Base-by-base conservation (phyloP, 352 stramenopile species). In the Aphanomyces astaci region DNA sequence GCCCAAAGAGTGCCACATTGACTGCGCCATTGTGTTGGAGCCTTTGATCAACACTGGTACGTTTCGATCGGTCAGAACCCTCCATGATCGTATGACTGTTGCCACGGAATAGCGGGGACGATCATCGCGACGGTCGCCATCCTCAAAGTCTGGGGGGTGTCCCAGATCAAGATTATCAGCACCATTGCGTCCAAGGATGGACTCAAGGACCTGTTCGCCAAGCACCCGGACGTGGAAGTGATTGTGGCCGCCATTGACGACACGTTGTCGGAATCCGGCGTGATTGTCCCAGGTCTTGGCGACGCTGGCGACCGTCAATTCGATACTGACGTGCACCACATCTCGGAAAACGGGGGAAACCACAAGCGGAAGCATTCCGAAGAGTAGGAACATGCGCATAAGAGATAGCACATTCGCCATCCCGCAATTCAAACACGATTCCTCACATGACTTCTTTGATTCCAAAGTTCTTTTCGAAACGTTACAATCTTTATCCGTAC, bases 11-110 rank as follows among this genome's bases (percentile, higher is more conserved):
- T 97, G 94, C 76, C 82, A 90, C 40, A 76, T 82, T 17, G 90
- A 98, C 63, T 87, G 96, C 36, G 96, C 97, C 9, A 98, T 98
- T 68, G 81, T 99, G 27, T 76, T 99, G 32, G 97, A 99, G 78
- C 96, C 96, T 19, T 82, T 98, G 52, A 98, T 99, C 74, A 94
- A 93, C 11, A 98, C 94, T 24, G 86, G 86, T 92, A 71, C n/a
- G n/a, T n/a, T n/a, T n/a, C n/a, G n/a, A n/a, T n/a, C n/a, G n/a
- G n/a, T n/a, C n/a, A n/a, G n/a, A n/a, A n/a, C n/a, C n/a, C n/a
- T n/a, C n/a, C n/a, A n/a, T n/a, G n/a, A n/a, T n/a, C n/a, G n/a
- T n/a, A n/a, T n/a, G n/a, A n/a, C n/a, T n/a, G n/a, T n/a, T n/a
- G n/a, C n/a, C 30, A n/a, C 17, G 7, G 13, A 53, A 24, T 68